Evolutionary conservation across 164 flowering plant species (phyloP), one percentile per base, ranked within the genome.

Genomic region (Tetrastigma voinierianum): DNA sequence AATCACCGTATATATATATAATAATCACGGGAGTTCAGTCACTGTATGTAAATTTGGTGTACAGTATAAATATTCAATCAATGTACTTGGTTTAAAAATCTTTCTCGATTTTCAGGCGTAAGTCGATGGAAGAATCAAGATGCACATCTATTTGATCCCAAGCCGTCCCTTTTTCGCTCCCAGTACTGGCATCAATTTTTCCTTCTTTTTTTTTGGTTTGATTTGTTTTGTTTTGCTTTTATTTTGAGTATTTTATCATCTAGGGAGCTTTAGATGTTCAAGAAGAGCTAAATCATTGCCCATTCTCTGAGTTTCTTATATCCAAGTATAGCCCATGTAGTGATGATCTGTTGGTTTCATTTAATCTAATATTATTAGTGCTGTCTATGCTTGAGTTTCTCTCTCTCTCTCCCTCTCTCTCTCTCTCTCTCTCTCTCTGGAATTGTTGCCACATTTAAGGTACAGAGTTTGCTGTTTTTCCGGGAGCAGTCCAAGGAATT

Each of bases 401-500:
- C 56, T 16, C 56, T 53, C 56, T 53, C 23, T 53, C 56, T 16
- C 56, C 18, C 56, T 53, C 56, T 16, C 56, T n/a, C n/a, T n/a
- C n/a, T n/a, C n/a, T n/a, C n/a, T n/a, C n/a, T n/a, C n/a, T n/a
- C n/a, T n/a, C n/a, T n/a, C n/a, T 53, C 56, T 19, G 23, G 23
- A 19, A 17, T 53, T 53, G 19, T 19, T 17, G 7, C 17, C 2
- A 53, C 10, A 53, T 19, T n/a, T 14, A 49, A 10, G 43, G 16
- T 47, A 14, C 17, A 55, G 46, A 43, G 20, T 32, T 11, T 59
- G 64, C 57, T 59, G 32, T 67, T 67, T 25, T 0, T n/a, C 11
- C 9, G 16, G 23, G n/a, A 18, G 55, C 63, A 67, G 72, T 63
- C 57, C 67, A n/a, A n/a, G n/a, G 72, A 70, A 63, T 70, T 53